A percentile compares a stretch with the other conserved stretches of the same genome.
These are phyloP conservation scores for Taphrina communis DNA, from an alignment of 1,139 yeast genomes.

Conservation along the genomic window DNA sequence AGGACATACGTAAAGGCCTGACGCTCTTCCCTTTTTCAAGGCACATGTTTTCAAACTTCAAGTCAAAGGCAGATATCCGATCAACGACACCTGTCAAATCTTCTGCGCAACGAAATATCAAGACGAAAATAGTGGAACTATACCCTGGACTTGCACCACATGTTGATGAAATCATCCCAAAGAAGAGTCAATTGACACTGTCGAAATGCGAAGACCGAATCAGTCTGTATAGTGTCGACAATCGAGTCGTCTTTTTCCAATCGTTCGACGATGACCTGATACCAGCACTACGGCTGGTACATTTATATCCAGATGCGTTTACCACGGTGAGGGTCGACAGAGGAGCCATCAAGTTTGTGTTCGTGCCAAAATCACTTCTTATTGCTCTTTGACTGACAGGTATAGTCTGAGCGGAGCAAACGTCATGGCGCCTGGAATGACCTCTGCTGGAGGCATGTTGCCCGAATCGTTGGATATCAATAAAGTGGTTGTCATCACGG, in stretches of 20 bases:
- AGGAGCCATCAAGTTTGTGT: constrained; percentile 92
- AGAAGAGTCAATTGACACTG: constrained; percentile 82
- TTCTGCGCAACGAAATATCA: constrained; percentile 85
- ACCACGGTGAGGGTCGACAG: constrained; percentile 91
- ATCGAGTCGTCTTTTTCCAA: constrained; percentile 63
- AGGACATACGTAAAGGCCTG: too few relatives aligned
- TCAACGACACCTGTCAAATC: constrained; percentile 65
- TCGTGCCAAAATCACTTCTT: neutral
- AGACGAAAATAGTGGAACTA: constrained; percentile 70
- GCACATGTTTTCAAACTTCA: constrained; percentile 32
- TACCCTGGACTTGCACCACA: constrained; percentile 74
- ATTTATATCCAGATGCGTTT: constrained; percentile 78
- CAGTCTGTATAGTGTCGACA: constrained; percentile 42
- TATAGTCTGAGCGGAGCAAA: constrained; percentile 35
- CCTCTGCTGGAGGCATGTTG: constrained; percentile 83
- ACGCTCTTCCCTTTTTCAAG: neutral
- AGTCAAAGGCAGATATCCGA: constrained; percentile 31
- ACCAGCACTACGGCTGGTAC: constrained; percentile 78
- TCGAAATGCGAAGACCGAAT: constrained; percentile 63
- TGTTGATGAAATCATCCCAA: constrained; percentile 84
- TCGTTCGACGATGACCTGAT: constrained; percentile 77
- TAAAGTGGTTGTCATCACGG: constrained; percentile 77
- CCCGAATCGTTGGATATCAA: constrained; percentile 73
- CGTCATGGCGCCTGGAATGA: constrained; percentile 79
- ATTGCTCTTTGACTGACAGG: constrained; percentile 59